Evolutionary conservation across 148 eudicot species (phyloP).

Genomic region (Vaccinium darrowii): DNA sequence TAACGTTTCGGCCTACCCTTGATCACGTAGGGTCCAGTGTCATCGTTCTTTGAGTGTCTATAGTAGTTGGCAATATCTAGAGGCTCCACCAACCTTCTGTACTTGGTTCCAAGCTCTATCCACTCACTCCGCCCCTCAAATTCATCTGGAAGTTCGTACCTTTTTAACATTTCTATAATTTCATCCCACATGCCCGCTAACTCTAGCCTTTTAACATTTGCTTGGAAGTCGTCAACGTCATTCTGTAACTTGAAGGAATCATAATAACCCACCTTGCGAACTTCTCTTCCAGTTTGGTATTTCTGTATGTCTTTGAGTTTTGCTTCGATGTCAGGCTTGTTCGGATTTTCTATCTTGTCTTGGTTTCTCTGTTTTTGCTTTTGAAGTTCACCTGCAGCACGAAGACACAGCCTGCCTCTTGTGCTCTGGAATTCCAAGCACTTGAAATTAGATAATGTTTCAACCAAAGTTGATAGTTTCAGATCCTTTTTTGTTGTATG

Average conservation of each 20-base stretch:
- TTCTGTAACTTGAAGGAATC: slow-evolving; percentile 78
- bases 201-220: slow-evolving; percentile 63
- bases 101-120: slow-evolving; percentile 84
- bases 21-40: slow-evolving; percentile 73
- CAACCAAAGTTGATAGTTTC: neutral
- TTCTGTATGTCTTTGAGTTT: slow-evolving; percentile 41
- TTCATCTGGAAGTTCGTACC: slow-evolving; percentile 75
- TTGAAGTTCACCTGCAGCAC: slow-evolving; percentile 79
- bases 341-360: slow-evolving; percentile 37
- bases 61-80: slow-evolving; percentile 88
- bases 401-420: slow-evolving; percentile 71
- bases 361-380: slow-evolving; percentile 59
- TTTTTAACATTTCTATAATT: slow-evolving; percentile 76
- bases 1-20: slow-evolving; percentile 76
- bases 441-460: slow-evolving; percentile 16
- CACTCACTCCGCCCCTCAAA: slow-evolving; percentile 72
- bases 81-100: slow-evolving; percentile 72
- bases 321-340: slow-evolving; percentile 46
- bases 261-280: slow-evolving; percentile 59
- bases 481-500: neutral
- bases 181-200: slow-evolving; percentile 95
- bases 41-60: slow-evolving; percentile 67
- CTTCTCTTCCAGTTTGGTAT: slow-evolving; percentile 48
- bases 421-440: slow-evolving; percentile 50
- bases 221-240: slow-evolving; percentile 52